These are phyloP conservation scores for Irpex lacteus DNA, from an alignment of 1,284 basidiomycete species.

Conservation along the genomic window DNA sequence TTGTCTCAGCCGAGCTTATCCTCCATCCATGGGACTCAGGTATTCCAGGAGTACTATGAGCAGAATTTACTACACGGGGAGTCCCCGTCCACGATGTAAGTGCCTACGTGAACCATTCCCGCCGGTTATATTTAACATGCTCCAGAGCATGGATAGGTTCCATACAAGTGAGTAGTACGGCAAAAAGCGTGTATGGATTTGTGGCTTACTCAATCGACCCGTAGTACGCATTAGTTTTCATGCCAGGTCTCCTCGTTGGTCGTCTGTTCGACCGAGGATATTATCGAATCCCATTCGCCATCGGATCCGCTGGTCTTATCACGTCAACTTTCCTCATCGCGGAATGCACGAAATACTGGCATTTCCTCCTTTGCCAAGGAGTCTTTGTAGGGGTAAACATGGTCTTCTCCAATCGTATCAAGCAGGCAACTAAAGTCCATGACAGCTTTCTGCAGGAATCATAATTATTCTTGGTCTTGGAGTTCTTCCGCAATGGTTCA, in stretches of 20 bases:
- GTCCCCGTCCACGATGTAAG: conserved; percentile 11
- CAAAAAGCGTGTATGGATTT: not conserved
- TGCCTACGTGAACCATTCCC: not conserved
- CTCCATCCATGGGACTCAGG: not conserved
- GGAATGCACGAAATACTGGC: conserved; percentile 56
- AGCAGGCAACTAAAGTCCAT: not conserved
- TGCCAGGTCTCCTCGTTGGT: conserved; percentile 29
- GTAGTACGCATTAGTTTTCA: conserved; percentile 11
- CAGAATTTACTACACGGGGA: conserved; percentile 3
- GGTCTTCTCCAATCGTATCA: not conserved
- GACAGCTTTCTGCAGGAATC: conserved; percentile 7
- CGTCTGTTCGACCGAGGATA: conserved; percentile 61
- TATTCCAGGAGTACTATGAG: conserved; percentile 13
- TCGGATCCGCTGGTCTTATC: conserved; percentile 44
- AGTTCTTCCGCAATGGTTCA: conserved; percentile 19
- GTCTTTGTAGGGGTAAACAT: conserved; percentile 43
- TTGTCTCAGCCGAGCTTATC: not conserved
- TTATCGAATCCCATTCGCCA: conserved; percentile 42
- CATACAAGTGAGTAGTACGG: conserved; percentile 30
- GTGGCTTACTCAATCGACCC: not conserved
- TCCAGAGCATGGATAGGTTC: conserved; percentile 14
- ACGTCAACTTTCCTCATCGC: conserved; percentile 53
- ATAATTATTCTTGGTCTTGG: conserved; percentile 7
- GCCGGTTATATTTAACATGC: not conserved
- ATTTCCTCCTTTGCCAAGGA: conserved; percentile 57